Evolutionary conservation across 2,329 filamentous ascomycete genomes (phyloP).

Genomic region (Penicillium digitatum): DNA sequence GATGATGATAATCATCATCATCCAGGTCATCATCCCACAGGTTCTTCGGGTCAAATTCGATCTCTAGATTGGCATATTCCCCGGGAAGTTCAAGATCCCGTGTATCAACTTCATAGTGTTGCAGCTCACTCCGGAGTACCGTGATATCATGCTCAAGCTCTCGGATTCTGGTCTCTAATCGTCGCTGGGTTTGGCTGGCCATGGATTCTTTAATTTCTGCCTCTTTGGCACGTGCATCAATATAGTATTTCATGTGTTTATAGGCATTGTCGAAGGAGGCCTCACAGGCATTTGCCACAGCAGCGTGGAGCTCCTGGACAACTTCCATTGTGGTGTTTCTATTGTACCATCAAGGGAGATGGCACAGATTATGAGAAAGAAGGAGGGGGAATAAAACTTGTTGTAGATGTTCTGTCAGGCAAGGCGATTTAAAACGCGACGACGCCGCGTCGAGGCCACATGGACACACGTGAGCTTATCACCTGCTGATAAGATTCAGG

Average conservation of each 20-base stretch:
- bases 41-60: conserved; percentile 10
- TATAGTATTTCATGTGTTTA: conserved; percentile 21
- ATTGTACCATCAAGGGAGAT: not conserved
- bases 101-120: conserved; percentile 11
- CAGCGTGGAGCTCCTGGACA: conserved; percentile 29
- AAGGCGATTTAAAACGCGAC: not conserved
- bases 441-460: conserved; percentile 16
- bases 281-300: conserved; percentile 28
- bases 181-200: conserved; percentile 21
- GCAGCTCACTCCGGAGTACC: conserved; percentile 22
- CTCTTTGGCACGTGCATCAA: conserved; percentile 24
- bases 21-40: conserved; percentile 20
- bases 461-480: conserved; percentile 7
- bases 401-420: not conserved
- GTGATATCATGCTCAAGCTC: conserved; percentile 23
- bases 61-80: conserved; percentile 6
- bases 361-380: not conserved
- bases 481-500: not conserved
- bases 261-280: conserved; percentile 30
- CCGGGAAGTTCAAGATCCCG: conserved; percentile 5
- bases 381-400: not conserved
- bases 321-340: conserved; percentile 26
- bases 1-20: conserved; percentile 15
- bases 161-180: conserved; percentile 15
- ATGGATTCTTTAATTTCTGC: conserved; percentile 20